A percentile compares a stretch with the other conserved stretches of the same genome.
Evolutionary conservation across 2,329 filamentous ascomycete species (phyloP).

Genomic region (Hymenoscyphus scutula): DNA sequence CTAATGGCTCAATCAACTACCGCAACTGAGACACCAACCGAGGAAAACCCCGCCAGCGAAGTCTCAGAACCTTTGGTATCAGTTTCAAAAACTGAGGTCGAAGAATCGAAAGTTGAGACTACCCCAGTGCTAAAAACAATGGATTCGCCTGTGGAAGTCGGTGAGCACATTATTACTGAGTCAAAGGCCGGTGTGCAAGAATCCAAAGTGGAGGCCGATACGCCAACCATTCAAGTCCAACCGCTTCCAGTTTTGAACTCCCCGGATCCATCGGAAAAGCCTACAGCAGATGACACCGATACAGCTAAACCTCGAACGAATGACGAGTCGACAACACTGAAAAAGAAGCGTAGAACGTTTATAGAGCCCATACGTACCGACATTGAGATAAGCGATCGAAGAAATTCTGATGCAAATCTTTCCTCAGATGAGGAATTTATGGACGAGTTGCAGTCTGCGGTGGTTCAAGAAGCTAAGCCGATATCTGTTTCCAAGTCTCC

Average conservation of each 20-base stretch:
- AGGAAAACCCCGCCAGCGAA: not conserved
- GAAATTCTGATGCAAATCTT: constrained; percentile 47
- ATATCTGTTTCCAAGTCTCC: constrained; percentile 80
- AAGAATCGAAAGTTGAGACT: not conserved
- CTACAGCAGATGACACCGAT: constrained; percentile 38
- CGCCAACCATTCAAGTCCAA: constrained; percentile 14
- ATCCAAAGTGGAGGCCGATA: constrained; percentile 15
- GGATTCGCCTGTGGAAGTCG: constrained; percentile 9
- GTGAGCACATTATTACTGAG: constrained; percentile 27
- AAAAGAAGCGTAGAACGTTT: constrained; percentile 27
- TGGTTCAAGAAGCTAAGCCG: constrained; percentile 78
- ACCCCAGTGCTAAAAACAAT: not conserved
- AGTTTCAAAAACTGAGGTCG: not conserved
- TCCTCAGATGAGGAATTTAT: constrained; percentile 77
- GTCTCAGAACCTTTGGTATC: not conserved
- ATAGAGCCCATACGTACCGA: constrained; percentile 57
- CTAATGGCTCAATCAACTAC: not conserved
- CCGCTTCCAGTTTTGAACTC: constrained; percentile 10
- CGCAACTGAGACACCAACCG: not conserved
- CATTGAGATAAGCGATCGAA: constrained; percentile 38
- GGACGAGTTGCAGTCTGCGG: constrained; percentile 81
- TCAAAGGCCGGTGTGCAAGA: constrained; percentile 33
- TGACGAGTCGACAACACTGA: constrained; percentile 19
- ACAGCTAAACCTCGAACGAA: constrained; percentile 24
- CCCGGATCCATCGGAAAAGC: constrained; percentile 22